Percentiles rank a stretch among this genome's conserved stretches.
Conservation (phyloP, 495 filamentous ascomycete genomes). For the Penicillium verhagenii region DNA sequence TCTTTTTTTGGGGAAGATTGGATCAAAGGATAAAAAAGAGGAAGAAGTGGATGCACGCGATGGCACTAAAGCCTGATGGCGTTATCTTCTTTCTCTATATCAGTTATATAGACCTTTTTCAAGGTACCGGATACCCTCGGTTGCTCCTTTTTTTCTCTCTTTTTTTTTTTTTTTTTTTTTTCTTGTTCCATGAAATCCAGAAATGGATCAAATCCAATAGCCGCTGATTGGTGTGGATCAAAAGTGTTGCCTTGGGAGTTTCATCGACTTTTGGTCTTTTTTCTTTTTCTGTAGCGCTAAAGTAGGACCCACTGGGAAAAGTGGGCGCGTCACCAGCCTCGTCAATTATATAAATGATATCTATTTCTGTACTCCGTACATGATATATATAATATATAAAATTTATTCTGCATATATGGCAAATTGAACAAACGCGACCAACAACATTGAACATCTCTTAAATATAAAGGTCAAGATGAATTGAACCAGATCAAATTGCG, state of each 20-base stretch:
- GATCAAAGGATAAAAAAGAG: no score
- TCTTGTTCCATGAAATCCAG: background rate
- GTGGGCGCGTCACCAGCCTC: background rate
- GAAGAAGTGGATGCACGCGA: background rate
- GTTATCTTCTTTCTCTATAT: background rate
- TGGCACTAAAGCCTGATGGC: background rate
- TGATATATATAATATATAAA: no score
- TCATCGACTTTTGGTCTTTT: no score
- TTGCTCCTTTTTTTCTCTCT: no score
- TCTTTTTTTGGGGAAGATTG: background rate
- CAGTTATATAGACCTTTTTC: no score
- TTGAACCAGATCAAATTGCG: background rate
- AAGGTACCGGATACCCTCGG: background rate
- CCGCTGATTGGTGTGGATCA: background rate
- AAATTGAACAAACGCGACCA: background rate
- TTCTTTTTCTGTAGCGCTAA: background rate
- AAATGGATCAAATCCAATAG: background rate
- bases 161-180: no score
- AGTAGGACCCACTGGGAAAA: background rate
- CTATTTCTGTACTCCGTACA: no score
- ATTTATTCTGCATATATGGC: no score
- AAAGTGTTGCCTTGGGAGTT: background rate
- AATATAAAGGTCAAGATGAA: background rate
- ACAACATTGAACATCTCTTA: background rate
- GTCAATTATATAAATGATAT: background rate